phyloP scores from a whole-genome alignment of 176 grass and related monocot species.

The Eleusine coracana region DNA sequence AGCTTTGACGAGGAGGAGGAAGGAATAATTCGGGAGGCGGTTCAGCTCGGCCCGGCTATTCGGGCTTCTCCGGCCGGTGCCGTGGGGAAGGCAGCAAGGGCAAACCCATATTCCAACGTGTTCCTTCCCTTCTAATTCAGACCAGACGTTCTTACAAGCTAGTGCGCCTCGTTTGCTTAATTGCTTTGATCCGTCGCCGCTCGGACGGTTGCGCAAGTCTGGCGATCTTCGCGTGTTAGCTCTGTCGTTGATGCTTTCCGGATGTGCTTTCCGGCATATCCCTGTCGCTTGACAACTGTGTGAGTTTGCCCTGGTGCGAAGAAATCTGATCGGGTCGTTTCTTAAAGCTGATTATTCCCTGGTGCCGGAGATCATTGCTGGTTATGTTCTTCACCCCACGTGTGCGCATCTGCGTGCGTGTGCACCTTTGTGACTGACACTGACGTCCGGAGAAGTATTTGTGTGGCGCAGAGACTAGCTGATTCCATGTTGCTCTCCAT shows the following conservation, averaged over 20 bases:
- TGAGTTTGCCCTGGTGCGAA: neutral
- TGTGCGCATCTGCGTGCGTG: conserved; percentile 8
- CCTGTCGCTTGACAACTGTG: neutral
- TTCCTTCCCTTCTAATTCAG: conserved; percentile 15
- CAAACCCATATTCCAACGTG: conserved; percentile 33
- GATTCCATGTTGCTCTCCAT: neutral
- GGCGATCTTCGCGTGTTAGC: neutral
- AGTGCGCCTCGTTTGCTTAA: neutral
- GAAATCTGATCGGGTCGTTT: conserved; percentile 16
- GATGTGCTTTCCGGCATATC: conserved; percentile 1
- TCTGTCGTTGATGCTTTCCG: conserved; percentile 8
- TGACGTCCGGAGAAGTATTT: conserved; percentile 28
- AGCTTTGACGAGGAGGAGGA: conserved; percentile 34
- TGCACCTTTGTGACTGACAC: conserved; percentile 15
- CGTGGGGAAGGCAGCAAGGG: conserved; percentile 1
- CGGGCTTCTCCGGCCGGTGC: neutral
- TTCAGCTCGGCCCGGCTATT: no score
- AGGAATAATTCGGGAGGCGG: conserved; percentile 41
- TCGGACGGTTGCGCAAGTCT: conserved; percentile 21
- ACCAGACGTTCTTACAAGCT: neutral
- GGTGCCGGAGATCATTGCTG: neutral
- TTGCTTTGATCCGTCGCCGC: neutral
- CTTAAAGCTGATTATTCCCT: neutral
- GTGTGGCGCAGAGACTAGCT: neutral
- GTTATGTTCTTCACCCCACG: neutral